These are phyloP conservation scores for Sphaerulina vaccinii DNA, from an alignment of 2,329 filamentous ascomycete species.

Conservation along the genomic window DNA sequence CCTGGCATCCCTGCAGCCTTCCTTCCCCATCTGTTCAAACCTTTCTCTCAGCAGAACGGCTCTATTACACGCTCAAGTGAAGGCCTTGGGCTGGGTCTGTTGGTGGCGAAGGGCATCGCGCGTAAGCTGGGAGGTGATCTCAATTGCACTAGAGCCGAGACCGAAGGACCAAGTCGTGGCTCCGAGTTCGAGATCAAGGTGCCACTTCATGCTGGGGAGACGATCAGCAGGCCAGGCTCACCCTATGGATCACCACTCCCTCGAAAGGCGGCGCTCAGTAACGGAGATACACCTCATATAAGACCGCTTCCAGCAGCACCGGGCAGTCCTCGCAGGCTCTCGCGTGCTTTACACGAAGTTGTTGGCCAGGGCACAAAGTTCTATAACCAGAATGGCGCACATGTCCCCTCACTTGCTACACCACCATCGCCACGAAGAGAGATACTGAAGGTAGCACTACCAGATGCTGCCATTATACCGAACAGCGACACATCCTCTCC, in stretches of 20 bases:
- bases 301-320: slow-evolving; percentile 19
- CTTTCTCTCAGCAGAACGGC: slow-evolving; percentile 67
- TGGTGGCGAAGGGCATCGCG: slow-evolving; percentile 71
- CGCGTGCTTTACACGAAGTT: slow-evolving; percentile 28
- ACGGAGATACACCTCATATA: slow-evolving; percentile 16
- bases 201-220: slow-evolving; percentile 56
- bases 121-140: slow-evolving; percentile 68
- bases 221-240: slow-evolving; percentile 50
- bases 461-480: background rate
- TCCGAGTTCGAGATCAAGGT: slow-evolving; percentile 69
- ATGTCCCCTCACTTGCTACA: slow-evolving; percentile 13
- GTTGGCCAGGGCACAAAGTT: slow-evolving; percentile 17
- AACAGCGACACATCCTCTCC: slow-evolving; percentile 12
- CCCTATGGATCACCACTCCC: slow-evolving; percentile 50
- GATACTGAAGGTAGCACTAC: slow-evolving; percentile 9
- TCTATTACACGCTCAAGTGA: slow-evolving; percentile 67
- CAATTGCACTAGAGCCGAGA: slow-evolving; percentile 62
- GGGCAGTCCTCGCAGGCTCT: slow-evolving; percentile 28
- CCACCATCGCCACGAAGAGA: slow-evolving; percentile 24
- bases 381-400: background rate
- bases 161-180: slow-evolving; percentile 59
- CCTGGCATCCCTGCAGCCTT: slow-evolving; percentile 67
- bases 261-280: slow-evolving; percentile 21
- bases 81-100: slow-evolving; percentile 65
- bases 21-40: slow-evolving; percentile 65